phyloP scores from a whole-genome alignment of 2,329 filamentous ascomycete genomes.

The Neonectria punicea region DNA sequence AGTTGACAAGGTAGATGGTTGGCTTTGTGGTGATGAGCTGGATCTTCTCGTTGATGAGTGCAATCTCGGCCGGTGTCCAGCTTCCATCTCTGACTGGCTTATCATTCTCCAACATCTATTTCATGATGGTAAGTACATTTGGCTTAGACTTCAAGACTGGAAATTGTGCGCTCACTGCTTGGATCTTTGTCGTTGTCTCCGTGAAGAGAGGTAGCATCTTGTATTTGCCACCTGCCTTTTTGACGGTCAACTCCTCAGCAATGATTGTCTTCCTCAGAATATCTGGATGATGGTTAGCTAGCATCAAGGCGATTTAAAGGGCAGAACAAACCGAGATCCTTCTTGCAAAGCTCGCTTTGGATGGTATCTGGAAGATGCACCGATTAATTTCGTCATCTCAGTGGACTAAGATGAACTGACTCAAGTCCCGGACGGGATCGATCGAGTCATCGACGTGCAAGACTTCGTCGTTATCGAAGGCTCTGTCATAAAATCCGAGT shows the following conservation, averaged over 20 bases:
- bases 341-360: constrained; percentile 48
- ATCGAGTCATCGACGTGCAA: constrained; percentile 59
- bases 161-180: constrained; percentile 35
- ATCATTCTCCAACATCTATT: constrained; percentile 52
- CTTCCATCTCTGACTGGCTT: constrained; percentile 54
- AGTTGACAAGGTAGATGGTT: constrained; percentile 56
- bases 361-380: constrained; percentile 33
- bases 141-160: background rate
- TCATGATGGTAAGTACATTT: constrained; percentile 20
- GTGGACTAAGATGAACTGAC: constrained; percentile 40
- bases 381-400: constrained; percentile 6
- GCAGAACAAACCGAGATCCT: constrained; percentile 45
- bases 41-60: constrained; percentile 58
- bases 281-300: constrained; percentile 39
- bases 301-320: fast-evolving
- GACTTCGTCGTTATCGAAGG: constrained; percentile 58
- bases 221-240: constrained; percentile 56
- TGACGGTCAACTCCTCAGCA: constrained; percentile 53
- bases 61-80: constrained; percentile 56
- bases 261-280: constrained; percentile 53
- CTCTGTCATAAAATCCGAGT: constrained; percentile 39
- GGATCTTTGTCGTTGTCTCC: constrained; percentile 55
- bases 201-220: constrained; percentile 58
- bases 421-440: constrained; percentile 55
- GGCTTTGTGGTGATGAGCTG: constrained; percentile 59